phyloP scores from a whole-genome alignment of 129 eudicot species.

The Pseudognaphalium luteoalbum region DNA sequence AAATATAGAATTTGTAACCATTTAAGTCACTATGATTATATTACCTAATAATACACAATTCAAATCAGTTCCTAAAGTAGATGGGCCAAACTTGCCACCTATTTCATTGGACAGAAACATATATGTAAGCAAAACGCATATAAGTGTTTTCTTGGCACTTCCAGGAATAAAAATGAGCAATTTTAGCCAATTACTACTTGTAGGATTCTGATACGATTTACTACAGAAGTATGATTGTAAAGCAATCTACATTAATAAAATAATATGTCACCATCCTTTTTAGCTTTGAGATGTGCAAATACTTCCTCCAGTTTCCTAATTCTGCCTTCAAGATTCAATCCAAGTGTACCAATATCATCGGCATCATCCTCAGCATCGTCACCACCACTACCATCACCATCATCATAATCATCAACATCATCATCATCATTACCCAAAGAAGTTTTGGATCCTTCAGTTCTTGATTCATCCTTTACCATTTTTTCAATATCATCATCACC shows the following conservation, averaged over 20 bases:
- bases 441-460: constrained; percentile 10
- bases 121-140: too few relatives aligned
- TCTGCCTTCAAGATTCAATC: constrained; percentile 21
- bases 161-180: neutral
- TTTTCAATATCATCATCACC: neutral
- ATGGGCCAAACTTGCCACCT: too few relatives aligned
- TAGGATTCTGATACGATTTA: neutral
- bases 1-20: too few relatives aligned
- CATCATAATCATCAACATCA: neutral
- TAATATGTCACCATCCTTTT: neutral
- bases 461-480: neutral
- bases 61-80: too few relatives aligned
- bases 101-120: too few relatives aligned
- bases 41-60: too few relatives aligned
- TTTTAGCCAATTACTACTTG: neutral
- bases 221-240: neutral
- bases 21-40: too few relatives aligned
- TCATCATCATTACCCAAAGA: neutral
- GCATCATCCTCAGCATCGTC: neutral
- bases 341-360: neutral
- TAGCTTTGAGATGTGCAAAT: constrained; percentile 19
- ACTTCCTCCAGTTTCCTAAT: constrained; percentile 17
- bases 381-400: neutral
- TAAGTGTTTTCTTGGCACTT: too few relatives aligned
- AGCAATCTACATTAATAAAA: constrained; percentile 2